Percentiles rank a stretch among this genome's conserved stretches.
These are phyloP conservation scores for Lagenidium sp. DNA, from an alignment of 352 stramenopile genomes.

Conservation along the genomic window DNA sequence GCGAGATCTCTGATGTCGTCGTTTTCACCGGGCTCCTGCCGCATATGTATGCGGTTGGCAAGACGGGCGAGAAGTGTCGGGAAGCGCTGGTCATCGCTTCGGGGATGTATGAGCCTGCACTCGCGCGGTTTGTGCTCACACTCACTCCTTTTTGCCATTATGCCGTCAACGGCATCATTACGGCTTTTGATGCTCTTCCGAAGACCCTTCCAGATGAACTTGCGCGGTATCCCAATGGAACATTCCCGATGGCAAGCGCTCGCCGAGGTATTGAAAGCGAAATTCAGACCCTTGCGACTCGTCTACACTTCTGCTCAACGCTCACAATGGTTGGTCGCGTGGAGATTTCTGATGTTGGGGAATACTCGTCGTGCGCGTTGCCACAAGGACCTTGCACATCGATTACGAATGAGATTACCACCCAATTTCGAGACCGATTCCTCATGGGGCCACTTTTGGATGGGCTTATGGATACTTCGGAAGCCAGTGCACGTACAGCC, in stretches of 20 bases:
- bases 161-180: conserved; percentile 77
- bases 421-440: conserved; percentile 66
- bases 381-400: conserved; percentile 36
- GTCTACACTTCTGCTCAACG: conserved; percentile 80
- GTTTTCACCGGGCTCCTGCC: conserved; percentile 75
- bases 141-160: conserved; percentile 86
- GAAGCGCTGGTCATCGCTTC: conserved; percentile 78
- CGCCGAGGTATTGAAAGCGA: conserved; percentile 29
- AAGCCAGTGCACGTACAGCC: conserved; percentile 47
- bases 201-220: conserved; percentile 40
- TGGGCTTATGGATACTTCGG: conserved; percentile 57
- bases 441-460: conserved; percentile 58
- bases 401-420: conserved; percentile 66
- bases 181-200: conserved; percentile 65
- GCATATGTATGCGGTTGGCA: conserved; percentile 79
- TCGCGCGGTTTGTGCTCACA: conserved; percentile 77
- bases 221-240: conserved; percentile 1
- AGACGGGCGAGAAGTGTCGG: conserved; percentile 75
- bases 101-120: conserved; percentile 56
- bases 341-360: conserved; percentile 42
- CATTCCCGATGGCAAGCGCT: neutral
- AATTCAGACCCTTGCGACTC: conserved; percentile 42
- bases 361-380: conserved; percentile 23
- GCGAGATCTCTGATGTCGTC: conserved; percentile 63
- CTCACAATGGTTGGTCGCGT: conserved; percentile 74